These are phyloP conservation scores for Fusarium annulatum DNA, from an alignment of 2,329 filamentous ascomycete genomes.

Conservation along the genomic window DNA sequence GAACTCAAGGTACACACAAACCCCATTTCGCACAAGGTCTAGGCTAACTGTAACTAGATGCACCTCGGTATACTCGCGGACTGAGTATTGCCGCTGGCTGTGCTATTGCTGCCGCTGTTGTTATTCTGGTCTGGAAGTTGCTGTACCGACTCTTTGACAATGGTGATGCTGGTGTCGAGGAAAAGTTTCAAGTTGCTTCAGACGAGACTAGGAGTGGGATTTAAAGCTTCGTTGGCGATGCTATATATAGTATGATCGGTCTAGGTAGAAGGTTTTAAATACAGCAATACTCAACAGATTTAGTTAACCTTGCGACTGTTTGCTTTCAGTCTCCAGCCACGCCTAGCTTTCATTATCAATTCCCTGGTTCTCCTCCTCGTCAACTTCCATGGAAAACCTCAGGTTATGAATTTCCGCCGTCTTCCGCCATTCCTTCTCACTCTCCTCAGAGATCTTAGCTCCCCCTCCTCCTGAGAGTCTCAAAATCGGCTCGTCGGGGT, in stretches of 20 bases:
- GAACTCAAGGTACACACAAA: constrained; percentile 34
- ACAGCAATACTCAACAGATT: not conserved
- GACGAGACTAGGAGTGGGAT: not conserved
- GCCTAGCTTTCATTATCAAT: not conserved
- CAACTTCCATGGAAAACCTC: not conserved
- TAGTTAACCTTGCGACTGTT: too few relatives aligned
- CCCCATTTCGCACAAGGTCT: rapidly evolving
- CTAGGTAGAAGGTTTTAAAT: rapidly evolving
- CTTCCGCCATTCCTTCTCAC: not conserved
- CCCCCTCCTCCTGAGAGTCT: not conserved
- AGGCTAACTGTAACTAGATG: constrained; percentile 24
- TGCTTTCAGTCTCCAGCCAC: not conserved
- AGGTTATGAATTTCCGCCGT: not conserved
- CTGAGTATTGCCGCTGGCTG: constrained; percentile 43
- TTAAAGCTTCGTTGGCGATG: not conserved
- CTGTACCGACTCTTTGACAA: constrained; percentile 45
- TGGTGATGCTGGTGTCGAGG: constrained; percentile 43
- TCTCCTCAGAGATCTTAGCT: not conserved
- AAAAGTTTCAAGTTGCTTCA: not conserved
- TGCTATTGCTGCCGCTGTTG: constrained; percentile 39
- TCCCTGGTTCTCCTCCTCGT: not conserved
- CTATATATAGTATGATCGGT: too few relatives aligned
- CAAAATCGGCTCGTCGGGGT: not conserved
- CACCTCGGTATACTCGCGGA: constrained; percentile 43
- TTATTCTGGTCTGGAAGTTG: constrained; percentile 47